A percentile compares a stretch with the other conserved stretches of the same genome.
Conservation (phyloP, 805 yeast genomes). For the Kuraishia borneana region DNA sequence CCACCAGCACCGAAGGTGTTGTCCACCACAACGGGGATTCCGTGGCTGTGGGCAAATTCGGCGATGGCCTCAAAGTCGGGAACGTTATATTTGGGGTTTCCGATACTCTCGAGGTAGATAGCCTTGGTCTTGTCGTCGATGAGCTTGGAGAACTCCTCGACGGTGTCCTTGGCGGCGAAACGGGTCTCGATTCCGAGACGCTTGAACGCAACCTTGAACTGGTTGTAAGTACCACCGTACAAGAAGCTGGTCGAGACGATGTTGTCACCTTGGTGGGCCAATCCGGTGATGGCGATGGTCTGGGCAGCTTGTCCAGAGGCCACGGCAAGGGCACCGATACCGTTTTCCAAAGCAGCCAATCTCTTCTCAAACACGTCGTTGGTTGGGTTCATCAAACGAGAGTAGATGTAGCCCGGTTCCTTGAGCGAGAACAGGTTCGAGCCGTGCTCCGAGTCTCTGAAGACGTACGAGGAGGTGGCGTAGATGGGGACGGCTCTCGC, state of each 20-base stretch:
- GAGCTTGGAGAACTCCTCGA: slow-evolving; percentile 58
- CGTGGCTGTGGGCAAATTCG: slow-evolving; percentile 72
- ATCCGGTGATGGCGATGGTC: slow-evolving; percentile 67
- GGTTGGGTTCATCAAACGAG: slow-evolving; percentile 90
- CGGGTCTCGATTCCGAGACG: slow-evolving; percentile 79
- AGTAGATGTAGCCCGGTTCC: slow-evolving; percentile 78
- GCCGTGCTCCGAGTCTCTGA: slow-evolving; percentile 83
- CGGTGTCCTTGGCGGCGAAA: slow-evolving; percentile 71
- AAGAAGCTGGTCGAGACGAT: slow-evolving; percentile 76
- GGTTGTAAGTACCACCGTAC: slow-evolving; percentile 96
- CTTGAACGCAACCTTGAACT: slow-evolving; percentile 86
- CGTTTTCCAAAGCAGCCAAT: slow-evolving; percentile 87
- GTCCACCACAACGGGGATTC: slow-evolving; percentile 86
- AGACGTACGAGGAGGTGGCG: slow-evolving; percentile 83
- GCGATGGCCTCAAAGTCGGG: slow-evolving; percentile 80
- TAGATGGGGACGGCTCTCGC: slow-evolving; percentile 92
- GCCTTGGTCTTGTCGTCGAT: slow-evolving; percentile 86
- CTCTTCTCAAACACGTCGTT: slow-evolving; percentile 84
- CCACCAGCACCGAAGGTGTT: slow-evolving; percentile 98
- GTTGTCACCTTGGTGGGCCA: slow-evolving; percentile 86
- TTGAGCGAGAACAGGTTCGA: slow-evolving; percentile 82
- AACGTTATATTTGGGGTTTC: slow-evolving; percentile 86
- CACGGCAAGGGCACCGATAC: slow-evolving; percentile 81
- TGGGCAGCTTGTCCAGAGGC: slow-evolving; percentile 98
- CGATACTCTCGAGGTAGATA: slow-evolving; percentile 79